A percentile compares a stretch with the other conserved stretches of the same genome.
These are phyloP conservation scores for Priceomyces castillae DNA, from an alignment of 805 yeast species.

Conservation along the genomic window DNA sequence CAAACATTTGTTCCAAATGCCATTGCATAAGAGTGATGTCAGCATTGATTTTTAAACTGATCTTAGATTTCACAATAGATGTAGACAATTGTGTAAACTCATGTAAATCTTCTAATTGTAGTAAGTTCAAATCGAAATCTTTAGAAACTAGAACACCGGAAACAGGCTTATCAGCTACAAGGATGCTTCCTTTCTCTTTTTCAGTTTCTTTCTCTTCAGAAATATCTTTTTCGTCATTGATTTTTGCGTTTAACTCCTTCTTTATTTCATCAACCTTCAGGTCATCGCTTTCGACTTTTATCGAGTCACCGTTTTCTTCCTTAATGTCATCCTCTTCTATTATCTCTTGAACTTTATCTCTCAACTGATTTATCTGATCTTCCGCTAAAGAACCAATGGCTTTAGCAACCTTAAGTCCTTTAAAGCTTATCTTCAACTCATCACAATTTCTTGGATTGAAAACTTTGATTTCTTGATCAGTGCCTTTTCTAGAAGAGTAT, in stretches of 20 bases:
- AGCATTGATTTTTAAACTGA: conserved; percentile 74
- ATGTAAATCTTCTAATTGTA: conserved; percentile 82
- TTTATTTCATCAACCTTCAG: conserved; percentile 3
- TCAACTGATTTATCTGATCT: conserved; percentile 38
- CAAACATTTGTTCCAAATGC: conserved; percentile 96
- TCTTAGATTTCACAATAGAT: conserved; percentile 79
- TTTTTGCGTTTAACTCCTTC: no score
- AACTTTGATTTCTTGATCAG: conserved; percentile 86
- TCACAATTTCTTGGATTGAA: conserved; percentile 92
- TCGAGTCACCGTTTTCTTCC: conserved; percentile 12
- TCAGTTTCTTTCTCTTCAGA: conserved; percentile 5
- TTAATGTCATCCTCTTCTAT: conserved; percentile 12
- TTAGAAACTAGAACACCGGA: conserved; percentile 89
- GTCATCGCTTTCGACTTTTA: no score
- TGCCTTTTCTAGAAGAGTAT: conserved; percentile 75
- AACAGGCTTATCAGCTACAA: conserved; percentile 37
- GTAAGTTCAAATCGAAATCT: conserved; percentile 81
- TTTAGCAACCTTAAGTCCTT: conserved; percentile 81
- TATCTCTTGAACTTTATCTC: conserved; percentile 33
- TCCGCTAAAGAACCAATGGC: conserved; percentile 56
- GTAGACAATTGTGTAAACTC: conserved; percentile 87
- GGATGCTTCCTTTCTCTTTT: conserved; percentile 11
- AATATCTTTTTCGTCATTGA: no score
- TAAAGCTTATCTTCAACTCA: conserved; percentile 68
- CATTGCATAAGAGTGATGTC: conserved; percentile 76